Evolutionary conservation across 2,329 filamentous ascomycete species (phyloP).

Genomic region (Polychaeton citri): DNA sequence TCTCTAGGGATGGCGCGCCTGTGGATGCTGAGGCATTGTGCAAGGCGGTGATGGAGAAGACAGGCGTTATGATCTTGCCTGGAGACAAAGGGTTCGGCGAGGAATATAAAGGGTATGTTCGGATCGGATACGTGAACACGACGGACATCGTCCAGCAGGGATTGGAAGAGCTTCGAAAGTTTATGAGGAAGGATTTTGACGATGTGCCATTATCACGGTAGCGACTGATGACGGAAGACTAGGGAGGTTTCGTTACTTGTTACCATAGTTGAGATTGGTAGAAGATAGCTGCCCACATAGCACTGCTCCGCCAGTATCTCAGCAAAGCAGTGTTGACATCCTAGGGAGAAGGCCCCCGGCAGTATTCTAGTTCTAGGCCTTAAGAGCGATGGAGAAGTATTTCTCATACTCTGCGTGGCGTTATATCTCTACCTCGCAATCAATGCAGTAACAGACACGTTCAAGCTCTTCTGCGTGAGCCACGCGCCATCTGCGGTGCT

Average conservation of each 20-base stretch:
- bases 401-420: no score
- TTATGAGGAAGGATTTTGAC: constrained; percentile 44
- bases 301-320: no score
- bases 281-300: no score
- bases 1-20: constrained; percentile 45
- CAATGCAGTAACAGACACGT: constrained; percentile 8
- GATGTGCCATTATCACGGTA: constrained; percentile 28
- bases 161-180: constrained; percentile 41
- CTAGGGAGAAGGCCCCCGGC: no score
- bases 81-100: constrained; percentile 61
- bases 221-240: background rate
- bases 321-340: no score
- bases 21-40: constrained; percentile 66
- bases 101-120: constrained; percentile 61
- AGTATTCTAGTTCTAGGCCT: no score
- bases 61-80: constrained; percentile 61
- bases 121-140: constrained; percentile 63
- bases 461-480: constrained; percentile 5
- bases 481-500: constrained; percentile 6
- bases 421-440: no score
- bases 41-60: constrained; percentile 51
- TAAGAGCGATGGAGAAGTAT: no score
- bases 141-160: constrained; percentile 56
- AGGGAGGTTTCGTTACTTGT: no score
- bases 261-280: no score